Evolutionary conservation across 2,329 filamentous ascomycete species (phyloP).

Genomic region (Ilyonectria mors-panacis): DNA sequence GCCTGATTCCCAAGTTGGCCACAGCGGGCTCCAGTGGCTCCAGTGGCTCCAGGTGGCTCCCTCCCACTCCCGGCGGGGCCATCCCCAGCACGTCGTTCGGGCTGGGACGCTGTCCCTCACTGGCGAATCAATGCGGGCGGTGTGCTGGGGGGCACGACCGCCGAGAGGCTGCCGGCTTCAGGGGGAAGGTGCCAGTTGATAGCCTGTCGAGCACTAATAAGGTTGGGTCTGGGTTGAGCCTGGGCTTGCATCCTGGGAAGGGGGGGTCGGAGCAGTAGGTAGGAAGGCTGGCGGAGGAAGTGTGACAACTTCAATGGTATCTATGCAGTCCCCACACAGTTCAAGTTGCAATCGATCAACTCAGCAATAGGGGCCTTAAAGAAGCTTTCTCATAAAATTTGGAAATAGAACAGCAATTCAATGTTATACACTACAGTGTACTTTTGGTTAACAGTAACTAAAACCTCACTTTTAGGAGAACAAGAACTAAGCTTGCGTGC

Average conservation of each 20-base stretch:
- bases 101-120: conserved; percentile 28
- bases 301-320: too few species aligned
- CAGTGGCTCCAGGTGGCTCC: conserved; percentile 12
- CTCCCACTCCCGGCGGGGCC: conserved; percentile 18
- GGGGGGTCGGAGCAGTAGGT: conserved; percentile 34
- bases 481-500: too few species aligned
- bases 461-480: too few species aligned
- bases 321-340: too few species aligned
- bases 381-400: too few species aligned
- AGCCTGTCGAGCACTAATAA: conserved; percentile 12
- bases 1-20: not conserved
- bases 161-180: conserved; percentile 38
- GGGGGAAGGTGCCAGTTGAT: conserved; percentile 37
- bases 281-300: not conserved
- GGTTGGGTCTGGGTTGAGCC: conserved; percentile 32
- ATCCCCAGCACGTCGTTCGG: conserved; percentile 44
- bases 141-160: conserved; percentile 7
- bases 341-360: too few species aligned
- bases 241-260: conserved; percentile 18
- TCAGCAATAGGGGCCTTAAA: too few species aligned
- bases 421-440: too few species aligned
- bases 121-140: conserved; percentile 37
- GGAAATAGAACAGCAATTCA: too few species aligned
- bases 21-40: conserved; percentile 10
- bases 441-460: too few species aligned